phyloP scores from a whole-genome alignment of 2,329 filamentous ascomycete genomes.

The Shiraia bambusicola region DNA sequence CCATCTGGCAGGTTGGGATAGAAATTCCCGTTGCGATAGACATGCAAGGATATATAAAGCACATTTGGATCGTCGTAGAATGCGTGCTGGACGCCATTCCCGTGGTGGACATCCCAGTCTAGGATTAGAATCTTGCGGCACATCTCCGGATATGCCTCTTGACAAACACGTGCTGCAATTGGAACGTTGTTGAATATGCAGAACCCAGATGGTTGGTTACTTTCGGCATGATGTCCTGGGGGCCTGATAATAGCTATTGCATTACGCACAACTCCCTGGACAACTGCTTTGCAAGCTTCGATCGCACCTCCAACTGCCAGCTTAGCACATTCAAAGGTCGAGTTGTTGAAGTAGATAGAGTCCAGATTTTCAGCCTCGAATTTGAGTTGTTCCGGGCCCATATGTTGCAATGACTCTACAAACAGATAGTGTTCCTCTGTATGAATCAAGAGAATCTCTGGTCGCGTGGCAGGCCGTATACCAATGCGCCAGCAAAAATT shows the following conservation, averaged over 20 bases:
- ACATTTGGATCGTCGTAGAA: slow-evolving; percentile 95
- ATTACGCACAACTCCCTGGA: slow-evolving; percentile 82
- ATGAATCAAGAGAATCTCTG: slow-evolving; percentile 82
- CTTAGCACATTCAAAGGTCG: slow-evolving; percentile 78
- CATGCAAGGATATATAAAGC: slow-evolving; percentile 92
- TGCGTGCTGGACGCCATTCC: slow-evolving; percentile 94
- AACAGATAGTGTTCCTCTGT: slow-evolving; percentile 75
- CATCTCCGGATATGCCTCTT: slow-evolving; percentile 72
- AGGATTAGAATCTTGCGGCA: slow-evolving; percentile 91
- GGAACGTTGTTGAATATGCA: slow-evolving; percentile 98
- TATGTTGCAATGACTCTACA: slow-evolving; percentile 60
- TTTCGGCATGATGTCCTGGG: slow-evolving; percentile 92
- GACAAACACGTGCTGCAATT: slow-evolving; percentile 85
- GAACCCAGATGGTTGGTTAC: slow-evolving; percentile 83
- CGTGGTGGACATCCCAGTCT: slow-evolving; percentile 80
- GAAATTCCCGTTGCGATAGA: slow-evolving; percentile 79
- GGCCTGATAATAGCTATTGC: slow-evolving; percentile 93
- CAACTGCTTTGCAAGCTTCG: slow-evolving; percentile 91
- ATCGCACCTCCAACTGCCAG: slow-evolving; percentile 91
- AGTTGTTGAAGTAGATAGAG: slow-evolving; percentile 64
- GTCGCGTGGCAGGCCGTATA: slow-evolving; percentile 72
- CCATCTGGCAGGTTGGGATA: slow-evolving; percentile 70
- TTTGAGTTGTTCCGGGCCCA: slow-evolving; percentile 64
- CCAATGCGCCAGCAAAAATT: slow-evolving; percentile 68
- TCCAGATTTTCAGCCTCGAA: slow-evolving; percentile 58